Evolutionary conservation across 2,329 filamentous ascomycete genomes (phyloP), one percentile per base, ranked within the genome.

Genomic region (Pyrenochaeta sp.): DNA sequence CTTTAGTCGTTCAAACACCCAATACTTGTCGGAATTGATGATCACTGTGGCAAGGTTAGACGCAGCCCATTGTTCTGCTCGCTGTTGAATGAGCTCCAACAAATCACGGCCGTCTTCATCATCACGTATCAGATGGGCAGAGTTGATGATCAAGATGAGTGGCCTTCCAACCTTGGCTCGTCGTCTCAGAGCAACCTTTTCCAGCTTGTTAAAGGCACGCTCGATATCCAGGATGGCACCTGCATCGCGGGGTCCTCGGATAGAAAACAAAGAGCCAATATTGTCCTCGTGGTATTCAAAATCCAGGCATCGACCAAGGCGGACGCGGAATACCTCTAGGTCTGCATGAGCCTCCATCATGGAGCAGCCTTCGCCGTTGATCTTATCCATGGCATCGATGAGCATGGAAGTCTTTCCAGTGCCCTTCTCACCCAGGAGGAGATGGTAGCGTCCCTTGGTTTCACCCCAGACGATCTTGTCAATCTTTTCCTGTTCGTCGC

Each of bases 251-350:
- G 94, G 94, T 0, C 94, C 94, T 20, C 89, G 85, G 63, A 99
- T 96, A 47, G 89, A 96, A 72, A 99, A 99, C 48, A 99, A 88
- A 5, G 89, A 90, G 30, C 94, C 94, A 51, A 99, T 96, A 65
- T 96, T 96, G 75, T 99, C 94, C 74, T 97, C 94, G 66, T 97
- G 90, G 61, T 89, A 99, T 67, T 99, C 94, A 68, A 92, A 99
- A 69, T 99, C 92, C 27, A 99, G 79, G 2, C 92, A 90, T 68
- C 96, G 96, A 18, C 94, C 94, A 3, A 99, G 81, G 4, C 94
- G 83, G 29, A 96, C 88, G 13, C 94, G 88, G 69, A 99, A 96
- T 46, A 99, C 96, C 64, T 99, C 94, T 1, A 92, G 81, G 69
- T 99, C 92, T 4, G 91, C 88, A 71, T 99, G 94, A 1, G 93